These are phyloP conservation scores for Claviceps purpurea DNA, from an alignment of 2,329 filamentous ascomycete genomes.

Conservation along the genomic window DNA sequence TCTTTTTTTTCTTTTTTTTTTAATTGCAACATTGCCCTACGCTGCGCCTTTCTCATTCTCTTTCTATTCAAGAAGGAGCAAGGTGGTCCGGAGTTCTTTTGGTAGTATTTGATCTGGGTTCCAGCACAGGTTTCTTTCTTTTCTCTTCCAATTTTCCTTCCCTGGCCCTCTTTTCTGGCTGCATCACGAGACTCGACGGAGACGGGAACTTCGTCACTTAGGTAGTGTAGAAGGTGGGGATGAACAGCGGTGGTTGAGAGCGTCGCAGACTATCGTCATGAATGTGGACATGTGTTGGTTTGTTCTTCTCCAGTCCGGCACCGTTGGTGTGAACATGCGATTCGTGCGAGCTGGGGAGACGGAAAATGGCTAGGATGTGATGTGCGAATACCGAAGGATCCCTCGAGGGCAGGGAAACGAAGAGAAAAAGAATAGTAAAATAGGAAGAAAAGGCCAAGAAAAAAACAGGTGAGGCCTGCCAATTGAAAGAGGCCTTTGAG, in stretches of 20 bases:
- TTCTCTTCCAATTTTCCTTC: not conserved
- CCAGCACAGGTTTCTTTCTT: not conserved
- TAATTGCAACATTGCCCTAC: conserved; percentile 10
- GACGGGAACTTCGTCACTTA: conserved; percentile 2
- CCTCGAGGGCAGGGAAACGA: not conserved
- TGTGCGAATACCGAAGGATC: not conserved
- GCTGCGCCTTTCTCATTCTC: conserved; percentile 10
- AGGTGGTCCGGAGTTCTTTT: conserved; percentile 33
- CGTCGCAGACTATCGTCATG: not conserved
- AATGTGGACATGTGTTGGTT: not conserved
- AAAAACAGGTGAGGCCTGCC: not conserved
- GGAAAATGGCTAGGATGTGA: not conserved
- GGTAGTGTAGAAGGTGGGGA: not conserved
- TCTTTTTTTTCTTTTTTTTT: not conserved
- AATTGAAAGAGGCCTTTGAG: conserved; percentile 3
- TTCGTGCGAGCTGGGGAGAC: not conserved
- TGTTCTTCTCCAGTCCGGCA: not conserved
- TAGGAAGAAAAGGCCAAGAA: not conserved
- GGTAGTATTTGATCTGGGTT: conserved; percentile 4
- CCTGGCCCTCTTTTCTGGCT: conserved; percentile 12
- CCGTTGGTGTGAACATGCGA: not conserved
- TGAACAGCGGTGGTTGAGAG: not conserved
- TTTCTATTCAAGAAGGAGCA: conserved; percentile 21
- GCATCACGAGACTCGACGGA: not conserved
- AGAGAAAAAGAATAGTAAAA: not conserved